Evolutionary conservation across 192 early-diverging fungal genomes (phyloP), one percentile per base, ranked within the genome.

Genomic region (Coemansia brasiliensis): DNA sequence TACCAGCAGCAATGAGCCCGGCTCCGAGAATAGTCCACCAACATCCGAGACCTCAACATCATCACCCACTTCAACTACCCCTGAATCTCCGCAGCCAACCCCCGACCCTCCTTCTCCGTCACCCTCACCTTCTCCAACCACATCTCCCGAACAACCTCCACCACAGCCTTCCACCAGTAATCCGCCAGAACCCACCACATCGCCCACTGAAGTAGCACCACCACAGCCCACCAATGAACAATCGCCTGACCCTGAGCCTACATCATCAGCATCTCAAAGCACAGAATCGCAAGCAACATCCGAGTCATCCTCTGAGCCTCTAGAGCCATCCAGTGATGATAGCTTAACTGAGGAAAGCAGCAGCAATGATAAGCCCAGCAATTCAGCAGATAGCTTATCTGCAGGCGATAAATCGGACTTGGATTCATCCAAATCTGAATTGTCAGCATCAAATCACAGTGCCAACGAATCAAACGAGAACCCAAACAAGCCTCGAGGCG

Each of bases 261-360:
- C 27, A 29, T 4, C 27, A 29, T 29, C 27, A 29, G 6, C 27
- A 29, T 29, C 27, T 29, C 27, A 29, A 29, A 29, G 27, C 27
- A 29, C 27, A 29, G 27, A 29, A 6, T 29, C 35, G 37, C 13
- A n/a, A n/a, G n/a, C 52, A 39, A 39, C 35, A 16, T 10, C 57
- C 37, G 17, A 17, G 17, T 18, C 43, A 21, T 13, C 57, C 37
- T 25, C 17, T 0, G 44, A 38, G 20, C 6, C 27, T 29, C 6
- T 6, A 6, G 27, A 29, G 27, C 3, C 27, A 29, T 29, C 27
- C 6, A 40, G 17, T 18, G 20, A 18, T 18, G 42, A 7, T 18
- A 44, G n/a, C 39, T 11, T 38, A 15, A 52, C 49, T 25, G 58
- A 49, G 1, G 57, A 52, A 38, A 56, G n/a, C 26, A 24, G 21